A percentile compares a stretch with the other conserved stretches of the same genome.
Conservation (phyloP, 2,329 filamentous ascomycete genomes). For the Tolypocladium cylindrosporum region DNA sequence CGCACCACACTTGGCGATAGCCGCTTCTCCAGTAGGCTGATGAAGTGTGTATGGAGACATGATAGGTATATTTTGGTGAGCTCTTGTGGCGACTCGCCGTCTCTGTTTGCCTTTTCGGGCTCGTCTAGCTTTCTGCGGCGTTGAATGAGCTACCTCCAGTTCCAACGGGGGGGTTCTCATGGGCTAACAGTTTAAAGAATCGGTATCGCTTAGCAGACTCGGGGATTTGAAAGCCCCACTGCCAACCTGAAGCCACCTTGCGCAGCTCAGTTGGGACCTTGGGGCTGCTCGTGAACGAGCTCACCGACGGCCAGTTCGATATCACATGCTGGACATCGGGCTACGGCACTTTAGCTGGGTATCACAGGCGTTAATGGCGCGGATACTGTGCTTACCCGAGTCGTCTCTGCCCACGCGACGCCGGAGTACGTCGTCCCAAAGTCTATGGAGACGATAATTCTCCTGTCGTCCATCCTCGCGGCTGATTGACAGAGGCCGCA, state of each 20-base stretch:
- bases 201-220: conserved; percentile 26
- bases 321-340: conserved; percentile 31
- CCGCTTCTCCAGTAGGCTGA: conserved; percentile 30
- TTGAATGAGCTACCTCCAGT: background rate
- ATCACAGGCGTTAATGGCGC: background rate
- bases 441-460: conserved; percentile 42
- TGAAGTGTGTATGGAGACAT: conserved; percentile 37
- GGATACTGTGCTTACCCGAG: conserved; percentile 15
- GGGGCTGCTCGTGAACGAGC: conserved; percentile 21
- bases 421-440: conserved; percentile 49
- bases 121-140: conserved; percentile 24
- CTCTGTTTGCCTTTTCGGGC: conserved; percentile 14
- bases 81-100: conserved; percentile 24
- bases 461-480: conserved; percentile 21
- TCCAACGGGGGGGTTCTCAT: background rate
- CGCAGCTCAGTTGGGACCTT: conserved; percentile 41
- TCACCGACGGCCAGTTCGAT: conserved; percentile 31
- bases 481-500: background rate
- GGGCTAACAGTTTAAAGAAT: conserved; percentile 39
- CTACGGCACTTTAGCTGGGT: conserved; percentile 14
- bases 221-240: conserved; percentile 42
- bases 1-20: conserved; percentile 31
- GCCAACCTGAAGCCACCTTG: conserved; percentile 27
- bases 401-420: conserved; percentile 40
- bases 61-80: conserved; percentile 33